Conservation (phyloP, 2,329 filamentous ascomycete species). For the Gaeumannomyces tritici region DNA sequence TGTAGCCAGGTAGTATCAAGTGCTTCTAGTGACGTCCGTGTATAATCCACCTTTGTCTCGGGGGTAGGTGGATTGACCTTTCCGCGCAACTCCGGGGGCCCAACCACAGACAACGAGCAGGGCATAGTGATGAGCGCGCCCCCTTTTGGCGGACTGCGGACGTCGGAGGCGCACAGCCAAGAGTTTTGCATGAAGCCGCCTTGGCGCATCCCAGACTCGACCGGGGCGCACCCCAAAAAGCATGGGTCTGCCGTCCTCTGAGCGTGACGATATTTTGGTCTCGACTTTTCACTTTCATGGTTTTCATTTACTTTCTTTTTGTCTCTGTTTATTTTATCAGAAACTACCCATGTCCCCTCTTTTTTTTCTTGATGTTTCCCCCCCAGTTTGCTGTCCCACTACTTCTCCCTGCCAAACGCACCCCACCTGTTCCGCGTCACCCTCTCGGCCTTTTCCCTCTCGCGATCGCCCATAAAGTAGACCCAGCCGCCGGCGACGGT, state of each 20-base stretch:
- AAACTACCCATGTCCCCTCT: no score
- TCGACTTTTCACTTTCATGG: not conserved
- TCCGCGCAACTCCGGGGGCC: not conserved
- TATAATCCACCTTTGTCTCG: not conserved
- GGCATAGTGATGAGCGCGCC: not conserved
- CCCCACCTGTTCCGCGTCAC: conserved; percentile 42
- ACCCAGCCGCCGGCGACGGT: conserved; percentile 38
- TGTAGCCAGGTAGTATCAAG: not conserved
- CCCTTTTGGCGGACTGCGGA: not conserved
- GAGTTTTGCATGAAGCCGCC: not conserved
- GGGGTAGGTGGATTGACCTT: not conserved
- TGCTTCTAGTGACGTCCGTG: not conserved
- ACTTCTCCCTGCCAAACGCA: conserved; percentile 6
- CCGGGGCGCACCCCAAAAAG: not conserved
- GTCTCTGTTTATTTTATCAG: no score
- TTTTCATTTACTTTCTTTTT: no score
- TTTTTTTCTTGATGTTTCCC: not conserved
- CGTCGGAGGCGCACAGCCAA: not conserved
- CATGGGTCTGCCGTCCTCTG: not conserved
- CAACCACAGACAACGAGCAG: no score
- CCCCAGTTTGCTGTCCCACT: not conserved
- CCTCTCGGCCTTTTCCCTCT: conserved; percentile 37
- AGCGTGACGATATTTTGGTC: not conserved
- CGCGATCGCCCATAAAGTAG: conserved; percentile 40
- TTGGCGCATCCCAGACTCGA: not conserved